phyloP scores from a whole-genome alignment of 2,329 filamentous ascomycete species.

The Pyricularia grisea region DNA sequence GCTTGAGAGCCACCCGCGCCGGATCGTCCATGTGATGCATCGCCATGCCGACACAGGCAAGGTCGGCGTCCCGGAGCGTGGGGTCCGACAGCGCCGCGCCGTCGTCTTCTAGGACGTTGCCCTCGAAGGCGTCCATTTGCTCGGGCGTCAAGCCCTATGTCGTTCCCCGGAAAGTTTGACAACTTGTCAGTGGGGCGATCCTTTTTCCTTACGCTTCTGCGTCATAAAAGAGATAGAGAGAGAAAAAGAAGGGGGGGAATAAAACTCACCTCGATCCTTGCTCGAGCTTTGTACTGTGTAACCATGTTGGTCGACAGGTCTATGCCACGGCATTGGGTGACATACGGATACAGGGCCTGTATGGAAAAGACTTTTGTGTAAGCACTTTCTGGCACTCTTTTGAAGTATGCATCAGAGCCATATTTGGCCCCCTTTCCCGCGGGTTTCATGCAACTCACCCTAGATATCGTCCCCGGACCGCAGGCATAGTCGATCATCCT shows the following conservation, averaged over 20 bases:
- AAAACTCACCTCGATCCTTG: constrained; percentile 37
- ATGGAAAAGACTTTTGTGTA: neutral
- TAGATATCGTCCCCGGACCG: constrained; percentile 58
- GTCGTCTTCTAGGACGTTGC: constrained; percentile 42
- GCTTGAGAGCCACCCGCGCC: constrained; percentile 42
- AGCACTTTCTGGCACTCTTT: neutral
- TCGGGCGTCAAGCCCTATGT: constrained; percentile 34
- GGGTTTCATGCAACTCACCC: constrained; percentile 31
- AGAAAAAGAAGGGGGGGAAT: neutral
- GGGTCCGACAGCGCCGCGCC: constrained; percentile 45
- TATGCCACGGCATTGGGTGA: constrained; percentile 55
- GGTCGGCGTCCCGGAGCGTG: constrained; percentile 61
- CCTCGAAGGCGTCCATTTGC: constrained; percentile 47
- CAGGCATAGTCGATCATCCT: constrained; percentile 68
- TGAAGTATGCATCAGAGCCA: neutral
- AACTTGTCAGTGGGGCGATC: neutral
- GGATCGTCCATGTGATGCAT: constrained; percentile 54
- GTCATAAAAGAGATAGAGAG: constrained; percentile 3
- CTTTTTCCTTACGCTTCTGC: neutral
- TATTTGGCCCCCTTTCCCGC: neutral
- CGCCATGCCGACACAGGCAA: constrained; percentile 42
- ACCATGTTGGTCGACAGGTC: constrained; percentile 68
- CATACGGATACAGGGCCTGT: constrained; percentile 51
- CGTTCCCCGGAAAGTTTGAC: neutral
- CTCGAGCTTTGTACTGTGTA: constrained; percentile 52